Base-by-base conservation (phyloP, 495 filamentous ascomycete genomes). In the Darksidea phi region DNA sequence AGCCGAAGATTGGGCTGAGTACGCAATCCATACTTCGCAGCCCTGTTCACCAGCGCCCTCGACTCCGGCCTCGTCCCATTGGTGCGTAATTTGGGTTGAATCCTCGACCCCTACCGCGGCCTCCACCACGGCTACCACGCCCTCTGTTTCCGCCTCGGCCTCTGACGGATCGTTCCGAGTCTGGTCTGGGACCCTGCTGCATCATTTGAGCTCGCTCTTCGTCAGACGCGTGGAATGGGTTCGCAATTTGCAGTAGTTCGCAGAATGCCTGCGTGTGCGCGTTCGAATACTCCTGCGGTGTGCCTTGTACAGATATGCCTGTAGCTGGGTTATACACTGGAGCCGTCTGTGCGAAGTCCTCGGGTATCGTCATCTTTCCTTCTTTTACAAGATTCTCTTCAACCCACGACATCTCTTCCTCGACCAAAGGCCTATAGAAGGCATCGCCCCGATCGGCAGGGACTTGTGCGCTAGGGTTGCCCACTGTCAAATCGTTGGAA, bases 261-360 rank as follows among this genome's bases (percentile, higher is more conserved):
- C 94, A 97, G 72, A 94, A 97, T 17, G 73, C 69, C 6, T 73
- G 73, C 8, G 90, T 97, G 73, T 97, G 92, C 4, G 85, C 83
- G 69, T 91, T 97, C 12, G 77, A 88, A 70, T 90, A 95, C 73
- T 95, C 91, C 0, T 71, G 69, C 1, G 91, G 90, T 69, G 82
- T 79, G 10, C 79, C 71, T 8, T 46, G 6, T 13, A 69, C 66
- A 12, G 0, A 56, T 56, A 6, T 74, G 73, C 49, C 70, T 50
- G 64, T 54, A 48, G 50, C 72, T 0, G 76, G 70, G 41, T 84
- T 77, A 60, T 90, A 88, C 3, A 80, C 74, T 5, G 89, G 89
- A 1, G 94, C 93, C 0, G 87, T 93, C n/a, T 73, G 65, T 11
- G 70, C 73, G 70, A 97, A 98, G 70, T 92, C 87, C 4, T 85